Conservation (phyloP, 1,284 basidiomycete genomes). For the Golubevia pallescens region DNA sequence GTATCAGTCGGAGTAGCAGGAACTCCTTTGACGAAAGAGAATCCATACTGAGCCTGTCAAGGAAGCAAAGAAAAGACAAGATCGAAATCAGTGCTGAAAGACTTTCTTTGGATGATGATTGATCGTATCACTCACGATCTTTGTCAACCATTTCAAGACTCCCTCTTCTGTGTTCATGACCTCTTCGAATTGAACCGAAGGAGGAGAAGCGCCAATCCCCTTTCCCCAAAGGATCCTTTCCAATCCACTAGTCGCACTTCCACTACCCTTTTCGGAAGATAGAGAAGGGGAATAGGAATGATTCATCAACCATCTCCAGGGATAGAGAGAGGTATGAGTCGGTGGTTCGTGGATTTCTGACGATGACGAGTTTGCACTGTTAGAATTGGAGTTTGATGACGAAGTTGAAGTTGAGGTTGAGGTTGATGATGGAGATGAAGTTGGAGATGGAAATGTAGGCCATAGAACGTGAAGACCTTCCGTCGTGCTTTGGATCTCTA, state of each 20-base stretch:
- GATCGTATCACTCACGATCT: conserved; percentile 82
- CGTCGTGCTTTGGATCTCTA: conserved; percentile 70
- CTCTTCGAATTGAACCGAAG: conserved; percentile 77
- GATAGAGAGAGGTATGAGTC: conserved; percentile 77
- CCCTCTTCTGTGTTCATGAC: conserved; percentile 77
- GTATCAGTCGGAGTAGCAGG: conserved; percentile 83
- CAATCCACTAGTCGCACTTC: conserved; percentile 16
- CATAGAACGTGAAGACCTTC: conserved; percentile 67
- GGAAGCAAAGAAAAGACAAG: neutral
- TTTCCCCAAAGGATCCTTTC: conserved; percentile 75
- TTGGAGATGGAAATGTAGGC: neutral
- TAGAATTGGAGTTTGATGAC: neutral
- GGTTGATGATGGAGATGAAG: neutral
- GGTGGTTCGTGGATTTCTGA: neutral
- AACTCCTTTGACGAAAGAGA: conserved; percentile 84
- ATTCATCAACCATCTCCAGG: conserved; percentile 80
- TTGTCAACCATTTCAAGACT: conserved; percentile 79
- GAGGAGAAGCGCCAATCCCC: conserved; percentile 77
- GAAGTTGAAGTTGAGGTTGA: neutral
- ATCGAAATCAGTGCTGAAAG: too few species aligned
- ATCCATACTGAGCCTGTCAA: conserved; percentile 73
- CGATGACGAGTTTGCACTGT: too few species aligned
- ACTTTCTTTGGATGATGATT: too few species aligned
- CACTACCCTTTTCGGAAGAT: conserved; percentile 15
- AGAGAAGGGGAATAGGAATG: conserved; percentile 77